Evolutionary conservation across 768 basidiomycete genomes (phyloP).

Genomic region (Hypsizygus marmoreus): DNA sequence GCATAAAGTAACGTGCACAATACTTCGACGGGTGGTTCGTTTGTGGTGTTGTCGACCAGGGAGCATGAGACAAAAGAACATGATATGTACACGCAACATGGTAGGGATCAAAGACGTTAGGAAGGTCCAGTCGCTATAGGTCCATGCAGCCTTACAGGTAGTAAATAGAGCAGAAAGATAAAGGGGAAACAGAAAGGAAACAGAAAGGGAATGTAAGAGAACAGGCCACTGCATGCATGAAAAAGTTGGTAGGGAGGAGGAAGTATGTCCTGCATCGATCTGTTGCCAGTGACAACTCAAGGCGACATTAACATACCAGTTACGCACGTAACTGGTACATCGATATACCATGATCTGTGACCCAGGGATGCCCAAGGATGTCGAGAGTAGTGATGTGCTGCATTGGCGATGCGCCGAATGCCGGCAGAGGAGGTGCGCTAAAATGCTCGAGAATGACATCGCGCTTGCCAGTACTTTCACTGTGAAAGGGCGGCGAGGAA

Average conservation of each 20-base stretch:
- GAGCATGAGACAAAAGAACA: background rate
- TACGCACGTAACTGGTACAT: constrained; percentile 17
- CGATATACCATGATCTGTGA: constrained; percentile 4
- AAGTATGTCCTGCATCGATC: too few relatives aligned
- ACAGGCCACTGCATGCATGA: constrained; percentile 17
- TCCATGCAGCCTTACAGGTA: constrained; percentile 17
- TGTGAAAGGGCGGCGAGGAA: background rate
- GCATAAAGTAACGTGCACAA: background rate
- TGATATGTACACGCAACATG: constrained; percentile 8
- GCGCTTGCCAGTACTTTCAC: constrained; percentile 1
- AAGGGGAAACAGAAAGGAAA: constrained; percentile 12
- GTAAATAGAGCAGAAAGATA: constrained; percentile 13
- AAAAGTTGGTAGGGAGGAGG: too few relatives aligned
- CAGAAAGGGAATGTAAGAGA: constrained; percentile 17
- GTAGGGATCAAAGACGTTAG: constrained; percentile 12
- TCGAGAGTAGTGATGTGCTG: too few relatives aligned
- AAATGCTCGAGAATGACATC: constrained; percentile 6
- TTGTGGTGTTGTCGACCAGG: too few relatives aligned
- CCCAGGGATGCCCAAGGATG: background rate
- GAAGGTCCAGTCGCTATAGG: constrained; percentile 17
- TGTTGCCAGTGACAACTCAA: too few relatives aligned
- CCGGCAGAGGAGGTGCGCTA: background rate
- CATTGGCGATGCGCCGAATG: background rate
- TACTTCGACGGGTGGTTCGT: too few relatives aligned
- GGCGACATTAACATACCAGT: background rate